Evolutionary conservation across 202 grass and related monocot species (phyloP), one percentile per base, ranked within the genome.

Genomic region (Panicum virgatum): DNA sequence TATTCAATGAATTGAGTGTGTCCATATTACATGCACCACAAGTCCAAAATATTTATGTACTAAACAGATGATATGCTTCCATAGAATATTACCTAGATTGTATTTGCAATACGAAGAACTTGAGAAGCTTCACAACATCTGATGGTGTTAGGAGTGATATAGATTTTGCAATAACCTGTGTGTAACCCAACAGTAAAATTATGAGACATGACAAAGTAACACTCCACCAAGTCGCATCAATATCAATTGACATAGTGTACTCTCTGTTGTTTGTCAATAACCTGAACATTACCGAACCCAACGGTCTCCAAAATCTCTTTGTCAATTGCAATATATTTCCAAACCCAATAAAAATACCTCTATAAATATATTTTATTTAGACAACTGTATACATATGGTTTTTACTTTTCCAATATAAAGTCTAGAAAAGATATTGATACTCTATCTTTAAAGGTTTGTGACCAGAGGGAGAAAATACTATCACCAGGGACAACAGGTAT

Each of bases 131-230:
- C 51, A 91, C 26, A 52, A 89, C 86, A 85, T 92, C 86, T 20
- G 86, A 86, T 54, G 90, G 95, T 64, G 82, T 93, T 70, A 98
- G 72, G 72, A 91, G 82, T 69, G 84, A 92, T 73, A 93, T 57
- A 60, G 95, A 98, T 43, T 98, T 94, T 12, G 46, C 60, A 70
- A 98, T 95, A 47, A 98, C 92, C 95, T 98, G 86, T 25, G 62
- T 79, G 56, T 59, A 91, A 68, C 47, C 43, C 77, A 73, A n/a
- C 34, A 61, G 80, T 52, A 60, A 82, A 83, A 65, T 45, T 69
- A 75, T 80, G 10, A 81, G 63, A 69, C 40, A 83, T 82, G 74
- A 86, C 10, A 74, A 12, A 39, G 19, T 18, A 63, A 48, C 60
- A 68, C 80, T 64, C 79, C 25, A 81, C 2, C 44, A 72, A 62